These are phyloP conservation scores for Priceomyces castillae DNA, from an alignment of 805 yeast genomes.

Conservation along the genomic window DNA sequence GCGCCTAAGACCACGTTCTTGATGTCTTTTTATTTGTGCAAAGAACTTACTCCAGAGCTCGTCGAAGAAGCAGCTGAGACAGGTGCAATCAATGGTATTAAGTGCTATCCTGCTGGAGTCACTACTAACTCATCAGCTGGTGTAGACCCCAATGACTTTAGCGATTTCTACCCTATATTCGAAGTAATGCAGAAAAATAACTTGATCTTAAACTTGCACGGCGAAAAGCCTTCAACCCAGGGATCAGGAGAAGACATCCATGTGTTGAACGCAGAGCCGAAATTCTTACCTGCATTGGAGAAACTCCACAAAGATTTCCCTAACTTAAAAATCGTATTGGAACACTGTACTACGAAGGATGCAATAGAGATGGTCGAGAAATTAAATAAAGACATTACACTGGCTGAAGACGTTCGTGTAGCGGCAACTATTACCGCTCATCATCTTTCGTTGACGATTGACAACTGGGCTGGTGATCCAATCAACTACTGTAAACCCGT, in stretches of 20 bases:
- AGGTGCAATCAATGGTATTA: conserved; percentile 79
- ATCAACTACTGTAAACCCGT: conserved; percentile 96
- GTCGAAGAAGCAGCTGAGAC: conserved; percentile 71
- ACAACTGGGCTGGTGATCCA: conserved; percentile 96
- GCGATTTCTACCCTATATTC: conserved; percentile 84
- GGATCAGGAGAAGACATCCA: conserved; percentile 63
- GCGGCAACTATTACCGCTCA: conserved; percentile 96
- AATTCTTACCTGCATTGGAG: conserved; percentile 82
- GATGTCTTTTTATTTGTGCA: conserved; percentile 84
- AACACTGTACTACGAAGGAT: conserved; percentile 90
- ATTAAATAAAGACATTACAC: conserved; percentile 41
- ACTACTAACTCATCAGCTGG: conserved; percentile 95
- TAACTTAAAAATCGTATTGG: conserved; percentile 77
- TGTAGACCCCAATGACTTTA: conserved; percentile 89
- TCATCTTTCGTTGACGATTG: conserved; percentile 83
- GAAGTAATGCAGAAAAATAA: conserved; percentile 79
- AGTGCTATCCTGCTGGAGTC: conserved; percentile 98
- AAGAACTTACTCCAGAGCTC: conserved; percentile 79
- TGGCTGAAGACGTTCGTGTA: conserved; percentile 48
- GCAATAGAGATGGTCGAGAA: conserved; percentile 76
- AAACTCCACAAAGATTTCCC: conserved; percentile 84
- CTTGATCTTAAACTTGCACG: conserved; percentile 85
- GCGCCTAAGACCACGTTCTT: conserved; percentile 84
- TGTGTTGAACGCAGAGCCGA: conserved; percentile 90
- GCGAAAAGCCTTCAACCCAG: conserved; percentile 78